These are phyloP conservation scores for Cutaneotrichosporon daszewskae DNA, from an alignment of 1,284 basidiomycete genomes.

Conservation along the genomic window DNA sequence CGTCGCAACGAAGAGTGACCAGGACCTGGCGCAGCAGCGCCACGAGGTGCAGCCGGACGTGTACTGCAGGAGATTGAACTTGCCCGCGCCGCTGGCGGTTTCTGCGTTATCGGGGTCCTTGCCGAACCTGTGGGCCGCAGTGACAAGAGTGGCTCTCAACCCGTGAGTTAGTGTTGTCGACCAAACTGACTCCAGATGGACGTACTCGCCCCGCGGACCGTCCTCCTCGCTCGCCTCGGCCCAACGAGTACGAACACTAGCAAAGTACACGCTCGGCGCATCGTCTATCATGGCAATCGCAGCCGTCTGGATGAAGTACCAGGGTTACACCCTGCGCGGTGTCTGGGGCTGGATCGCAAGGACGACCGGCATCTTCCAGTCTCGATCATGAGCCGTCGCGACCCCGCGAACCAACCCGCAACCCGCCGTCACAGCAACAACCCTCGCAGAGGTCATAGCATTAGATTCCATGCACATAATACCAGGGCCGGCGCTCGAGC, in stretches of 20 bases:
- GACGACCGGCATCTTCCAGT: slow-evolving; percentile 11
- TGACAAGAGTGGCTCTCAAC: slow-evolving; percentile 43
- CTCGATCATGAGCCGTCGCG: too few species aligned
- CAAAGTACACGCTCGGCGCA: slow-evolving; percentile 25
- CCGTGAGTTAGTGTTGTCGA: slow-evolving; percentile 25
- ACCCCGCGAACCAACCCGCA: background rate
- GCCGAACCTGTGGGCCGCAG: slow-evolving; percentile 44
- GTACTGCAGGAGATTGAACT: slow-evolving; percentile 76
- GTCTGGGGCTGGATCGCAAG: slow-evolving; percentile 40
- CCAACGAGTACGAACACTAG: slow-evolving; percentile 30
- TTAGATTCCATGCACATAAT: slow-evolving; percentile 6
- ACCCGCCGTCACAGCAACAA: background rate
- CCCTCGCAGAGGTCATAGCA: too few species aligned
- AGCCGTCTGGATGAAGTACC: slow-evolving; percentile 42
- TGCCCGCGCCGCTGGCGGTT: slow-evolving; percentile 85
- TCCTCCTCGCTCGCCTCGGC: slow-evolving; percentile 32
- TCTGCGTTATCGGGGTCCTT: slow-evolving; percentile 65
- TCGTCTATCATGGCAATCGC: slow-evolving; percentile 26
- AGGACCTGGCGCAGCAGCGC: slow-evolving; percentile 91
- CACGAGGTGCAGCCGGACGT: slow-evolving; percentile 98
- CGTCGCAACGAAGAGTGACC: slow-evolving; percentile 97
- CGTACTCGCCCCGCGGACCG: slow-evolving; percentile 33
- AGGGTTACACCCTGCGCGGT: slow-evolving; percentile 39
- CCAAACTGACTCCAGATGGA: background rate
- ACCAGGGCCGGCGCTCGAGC: too few species aligned